Evolutionary conservation across 192 early-diverging fungal genomes (phyloP), one percentile per base, ranked within the genome.

Genomic region (Nowakowskiella sp.): DNA sequence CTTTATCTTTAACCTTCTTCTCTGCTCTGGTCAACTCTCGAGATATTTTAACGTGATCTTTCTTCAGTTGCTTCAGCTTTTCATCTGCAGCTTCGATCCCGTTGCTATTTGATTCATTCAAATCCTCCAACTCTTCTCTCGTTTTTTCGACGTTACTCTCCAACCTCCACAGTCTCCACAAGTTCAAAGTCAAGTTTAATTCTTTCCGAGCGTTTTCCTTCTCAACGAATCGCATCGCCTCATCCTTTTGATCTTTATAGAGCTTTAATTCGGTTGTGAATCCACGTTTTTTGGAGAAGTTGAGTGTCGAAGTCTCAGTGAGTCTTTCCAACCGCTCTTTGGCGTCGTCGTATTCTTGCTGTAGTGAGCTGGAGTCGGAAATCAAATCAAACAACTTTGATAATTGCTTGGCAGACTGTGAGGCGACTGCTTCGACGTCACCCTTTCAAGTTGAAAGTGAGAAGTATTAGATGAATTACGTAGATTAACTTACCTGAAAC

Each of bases 361-460:
- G n/a, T n/a, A n/a, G n/a, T 93, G 28, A 88, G 78, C 53, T 95
- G 92, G 16, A 87, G 66, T 90, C 91, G 61, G 89, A 91, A 56
- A 99, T 92, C 61, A 93, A 92, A 70, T 99, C 96, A 58, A 97
- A 89, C 21, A 99, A 64, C 19, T 73, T 71, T 1, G 96, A 94
- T 47, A 99, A 71, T 45, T 99, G 92, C 58, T 86, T 90, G 13
- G 92, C 85, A 28, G 85, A 88, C 68, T 97, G 96, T n/a, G 88
- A 86, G 8, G 96, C 92, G 16, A 99, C 84, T 6, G 90, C 81
- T 57, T 99, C 96, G 2, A 99, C 89, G 71, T 99, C 94, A 42
- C 94, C 94, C 77, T 73, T 46, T 36, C n/a, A n/a, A 32, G 26
- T 29, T 6, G 43, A 22, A 45, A 45, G 31, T 34, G 31, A 44